Conservation (phyloP, 2,329 filamentous ascomycete species). For the Elsinoe ampelina region DNA sequence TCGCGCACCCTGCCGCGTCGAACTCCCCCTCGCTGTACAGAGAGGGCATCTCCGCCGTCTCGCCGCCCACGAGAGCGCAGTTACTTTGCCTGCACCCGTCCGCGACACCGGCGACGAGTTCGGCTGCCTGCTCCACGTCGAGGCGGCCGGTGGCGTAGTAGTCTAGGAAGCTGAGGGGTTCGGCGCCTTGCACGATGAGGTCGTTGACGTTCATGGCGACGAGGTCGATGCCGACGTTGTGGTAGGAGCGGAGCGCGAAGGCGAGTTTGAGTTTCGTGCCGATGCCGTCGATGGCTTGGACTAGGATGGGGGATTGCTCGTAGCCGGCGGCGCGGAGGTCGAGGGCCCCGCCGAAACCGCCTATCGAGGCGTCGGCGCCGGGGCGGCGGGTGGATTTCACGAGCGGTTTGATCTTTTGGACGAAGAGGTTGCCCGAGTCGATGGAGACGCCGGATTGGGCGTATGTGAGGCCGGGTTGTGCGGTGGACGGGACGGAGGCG, state of each 20-base stretch:
- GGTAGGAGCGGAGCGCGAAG: slow-evolving; percentile 78
- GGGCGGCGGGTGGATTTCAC: slow-evolving; percentile 78
- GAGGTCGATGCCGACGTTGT: slow-evolving; percentile 91
- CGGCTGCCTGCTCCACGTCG: slow-evolving; percentile 63
- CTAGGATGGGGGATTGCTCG: slow-evolving; percentile 63
- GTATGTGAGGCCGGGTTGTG: slow-evolving; percentile 57
- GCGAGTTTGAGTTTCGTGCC: slow-evolving; percentile 97
- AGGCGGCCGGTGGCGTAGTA: slow-evolving; percentile 93
- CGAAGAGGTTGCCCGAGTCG: slow-evolving; percentile 85
- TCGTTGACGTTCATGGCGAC: slow-evolving; percentile 99
- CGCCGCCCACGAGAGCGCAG: slow-evolving; percentile 89
- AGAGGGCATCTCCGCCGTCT: slow-evolving; percentile 97
- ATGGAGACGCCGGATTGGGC: slow-evolving; percentile 90
- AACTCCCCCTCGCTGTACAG: slow-evolving; percentile 86
- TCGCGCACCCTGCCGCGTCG: slow-evolving; percentile 82
- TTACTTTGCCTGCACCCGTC: slow-evolving; percentile 75
- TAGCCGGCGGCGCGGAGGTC: slow-evolving; percentile 70
- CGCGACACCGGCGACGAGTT: slow-evolving; percentile 87
- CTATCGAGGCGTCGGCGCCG: slow-evolving; percentile 86
- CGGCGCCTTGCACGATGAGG: slow-evolving; percentile 87
- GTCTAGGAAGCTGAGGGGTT: slow-evolving; percentile 92
- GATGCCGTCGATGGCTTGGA: slow-evolving; percentile 93
- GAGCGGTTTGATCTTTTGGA: slow-evolving; percentile 80
- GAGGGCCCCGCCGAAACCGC: slow-evolving; percentile 85
- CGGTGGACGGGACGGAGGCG: slow-evolving; percentile 16